Evolutionary conservation across 768 basidiomycete species (phyloP).

Genomic region (Crepidotus variabilis): DNA sequence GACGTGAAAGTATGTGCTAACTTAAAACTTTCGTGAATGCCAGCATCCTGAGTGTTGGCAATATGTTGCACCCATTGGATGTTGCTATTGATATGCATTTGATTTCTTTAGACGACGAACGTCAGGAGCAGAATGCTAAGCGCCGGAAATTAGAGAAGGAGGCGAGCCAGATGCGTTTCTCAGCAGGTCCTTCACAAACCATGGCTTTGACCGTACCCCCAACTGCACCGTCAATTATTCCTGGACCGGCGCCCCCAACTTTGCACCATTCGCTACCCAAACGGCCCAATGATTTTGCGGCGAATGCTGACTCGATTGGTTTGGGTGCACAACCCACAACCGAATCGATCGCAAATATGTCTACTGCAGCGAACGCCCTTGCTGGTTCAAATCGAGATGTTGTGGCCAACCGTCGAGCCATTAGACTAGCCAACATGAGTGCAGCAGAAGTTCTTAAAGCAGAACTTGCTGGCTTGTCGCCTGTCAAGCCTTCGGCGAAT

Average conservation of each 20-base stretch:
- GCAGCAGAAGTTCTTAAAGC: constrained; percentile 94
- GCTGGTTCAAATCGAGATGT: constrained; percentile 88
- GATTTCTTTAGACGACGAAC: constrained; percentile 74
- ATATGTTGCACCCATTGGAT: constrained; percentile 13
- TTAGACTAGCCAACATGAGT: constrained; percentile 95
- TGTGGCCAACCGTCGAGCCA: constrained; percentile 84
- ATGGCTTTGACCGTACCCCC: constrained; percentile 45
- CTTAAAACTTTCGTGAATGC: constrained; percentile 12
- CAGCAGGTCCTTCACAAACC: constrained; percentile 44
- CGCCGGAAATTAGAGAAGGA: constrained; percentile 69
- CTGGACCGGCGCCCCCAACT: constrained; percentile 30
- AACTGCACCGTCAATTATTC: constrained; percentile 32
- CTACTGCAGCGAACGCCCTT: constrained; percentile 67
- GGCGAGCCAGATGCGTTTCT: constrained; percentile 31
- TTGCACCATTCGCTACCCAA: constrained; percentile 61
- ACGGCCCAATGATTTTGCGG: constrained; percentile 68
- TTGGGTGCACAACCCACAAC: constrained; percentile 60
- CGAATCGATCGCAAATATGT: constrained; percentile 53
- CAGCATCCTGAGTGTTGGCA: constrained; percentile 8
- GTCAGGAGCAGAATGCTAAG: constrained; percentile 90
- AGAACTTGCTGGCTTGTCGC: constrained; percentile 64
- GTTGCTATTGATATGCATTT: constrained; percentile 24
- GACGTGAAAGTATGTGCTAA: constrained; percentile 79
- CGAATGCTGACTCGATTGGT: constrained; percentile 75
- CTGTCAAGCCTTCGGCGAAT: constrained; percentile 39